Percentiles rank a stretch among this genome's conserved stretches.
These are phyloP conservation scores for Rhodotorula graminis DNA, from an alignment of 768 basidiomycete species.

Conservation along the genomic window DNA sequence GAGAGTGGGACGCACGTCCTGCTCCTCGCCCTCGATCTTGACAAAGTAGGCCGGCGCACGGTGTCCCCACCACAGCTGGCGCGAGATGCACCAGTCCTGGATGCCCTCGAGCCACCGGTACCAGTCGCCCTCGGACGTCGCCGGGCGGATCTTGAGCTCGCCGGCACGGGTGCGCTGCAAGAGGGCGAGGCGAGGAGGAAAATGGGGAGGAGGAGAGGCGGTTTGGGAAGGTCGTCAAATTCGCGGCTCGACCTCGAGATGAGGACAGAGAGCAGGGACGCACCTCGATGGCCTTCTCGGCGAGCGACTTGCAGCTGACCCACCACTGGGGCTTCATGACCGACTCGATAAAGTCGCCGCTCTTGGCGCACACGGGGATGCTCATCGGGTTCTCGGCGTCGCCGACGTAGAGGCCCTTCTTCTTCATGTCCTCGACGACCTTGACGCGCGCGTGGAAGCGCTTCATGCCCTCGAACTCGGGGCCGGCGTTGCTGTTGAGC, in stretches of 20 bases:
- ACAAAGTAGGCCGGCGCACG: constrained; percentile 92
- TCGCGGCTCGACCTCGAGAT: too few species aligned
- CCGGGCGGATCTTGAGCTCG: constrained; percentile 75
- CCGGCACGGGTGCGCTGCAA: constrained; percentile 77
- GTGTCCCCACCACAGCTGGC: constrained; percentile 99
- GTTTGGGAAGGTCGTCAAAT: too few species aligned
- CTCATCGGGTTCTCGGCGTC: constrained; percentile 96
- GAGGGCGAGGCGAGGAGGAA: not conserved
- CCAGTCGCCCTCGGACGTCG: constrained; percentile 87
- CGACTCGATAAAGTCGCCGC: constrained; percentile 92
- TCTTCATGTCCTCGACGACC: constrained; percentile 77
- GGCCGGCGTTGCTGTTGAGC: constrained; percentile 81
- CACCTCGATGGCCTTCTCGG: constrained; percentile 82
- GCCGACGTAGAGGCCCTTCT: constrained; percentile 77
- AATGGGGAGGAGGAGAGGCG: too few species aligned
- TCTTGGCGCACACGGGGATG: constrained; percentile 91
- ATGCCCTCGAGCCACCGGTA: constrained; percentile 90
- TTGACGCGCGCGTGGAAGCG: constrained; percentile 85
- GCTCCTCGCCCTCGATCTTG: constrained; percentile 67
- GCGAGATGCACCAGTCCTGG: constrained; percentile 98
- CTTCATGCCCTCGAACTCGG: constrained; percentile 74
- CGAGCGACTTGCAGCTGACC: constrained; percentile 86
- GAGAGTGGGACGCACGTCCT: constrained; percentile 48
- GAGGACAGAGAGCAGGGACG: constrained; percentile 5
- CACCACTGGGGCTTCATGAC: constrained; percentile 98